Percentiles rank a stretch among this genome's conserved stretches.
phyloP scores from a whole-genome alignment of 345 rosid species.

The Heritiera fomes region DNA sequence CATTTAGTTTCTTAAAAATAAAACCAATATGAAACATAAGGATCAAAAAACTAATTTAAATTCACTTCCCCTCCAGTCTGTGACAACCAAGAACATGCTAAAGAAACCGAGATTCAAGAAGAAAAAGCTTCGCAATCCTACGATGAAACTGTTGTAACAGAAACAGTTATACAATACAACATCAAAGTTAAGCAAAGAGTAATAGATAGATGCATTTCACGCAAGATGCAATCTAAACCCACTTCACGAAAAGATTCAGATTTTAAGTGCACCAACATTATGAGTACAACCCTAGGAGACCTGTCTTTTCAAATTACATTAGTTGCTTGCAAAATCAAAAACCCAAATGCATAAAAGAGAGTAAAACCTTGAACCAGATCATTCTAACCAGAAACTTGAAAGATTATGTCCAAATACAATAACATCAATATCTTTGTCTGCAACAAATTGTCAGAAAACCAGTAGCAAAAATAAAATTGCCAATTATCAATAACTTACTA shows the following conservation, averaged over 20 bases:
- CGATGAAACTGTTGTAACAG: neutral
- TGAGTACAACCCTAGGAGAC: too few relatives aligned
- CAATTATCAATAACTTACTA: too few relatives aligned
- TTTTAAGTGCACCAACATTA: neutral
- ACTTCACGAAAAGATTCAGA: neutral
- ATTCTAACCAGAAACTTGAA: too few relatives aligned
- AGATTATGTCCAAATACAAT: neutral
- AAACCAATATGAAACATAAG: neutral
- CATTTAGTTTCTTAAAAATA: neutral
- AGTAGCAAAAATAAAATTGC: too few relatives aligned
- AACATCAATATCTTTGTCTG: neutral
- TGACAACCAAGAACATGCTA: neutral
- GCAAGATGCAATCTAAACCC: too few relatives aligned
- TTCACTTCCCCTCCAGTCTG: neutral
- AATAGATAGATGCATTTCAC: neutral
- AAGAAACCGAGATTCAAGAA: neutral
- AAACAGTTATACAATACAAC: neutral
- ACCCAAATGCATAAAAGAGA: too few relatives aligned
- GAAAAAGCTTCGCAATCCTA: neutral
- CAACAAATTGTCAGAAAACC: neutral
- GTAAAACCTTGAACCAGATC: too few relatives aligned
- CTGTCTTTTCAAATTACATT: too few relatives aligned
- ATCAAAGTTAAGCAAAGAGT: neutral
- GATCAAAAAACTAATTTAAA: neutral
- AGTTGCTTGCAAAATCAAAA: too few relatives aligned